Evolutionary conservation across 177 flowering plant species (phyloP), one percentile per base, ranked within the genome.

Genomic region (Telopea speciosissima): DNA sequence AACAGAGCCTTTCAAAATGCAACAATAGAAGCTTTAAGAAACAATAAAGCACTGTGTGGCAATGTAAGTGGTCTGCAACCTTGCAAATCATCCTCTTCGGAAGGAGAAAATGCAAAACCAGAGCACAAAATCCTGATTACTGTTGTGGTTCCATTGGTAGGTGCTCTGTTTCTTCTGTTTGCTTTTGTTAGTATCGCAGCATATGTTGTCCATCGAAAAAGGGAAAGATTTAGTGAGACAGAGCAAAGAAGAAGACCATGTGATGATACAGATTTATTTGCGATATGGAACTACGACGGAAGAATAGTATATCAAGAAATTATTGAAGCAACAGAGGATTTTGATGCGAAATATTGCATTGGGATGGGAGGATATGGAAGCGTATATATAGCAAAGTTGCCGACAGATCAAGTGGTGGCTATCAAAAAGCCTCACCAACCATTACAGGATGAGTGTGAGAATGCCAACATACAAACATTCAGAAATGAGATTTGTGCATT

Each of bases 41-140:
- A 42, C 19, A 70, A 75, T n/a, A 62, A 45, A 22, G 70, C 64
- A n/a, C 70, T 75, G 67, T 75, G 77, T 16, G 73, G 77, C 22
- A 70, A 66, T 45, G 24, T 44, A 26, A 66, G 24, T n/a, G 70
- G 69, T 19, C 19, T 70, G 44, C 21, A 19, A 3, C 56, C 70
- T 66, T 75, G 77, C 70, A 24, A 23, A 8, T 24, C 26, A 61
- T 61, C 40, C 4, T 4, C 1, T 0, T 1, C 5, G 7, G 24
- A 13, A 23, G 26, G 6, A 23, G 25, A 5, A 7, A 25, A 68
- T 68, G n/a, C 24, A 4, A 24, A 58, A 3, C 59, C 70, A 23
- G 13, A 5, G 12, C 45, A 26, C 4, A 74, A 61, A 5, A 13
- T 28, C 0, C 5, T 70, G 7, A 42, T 70, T 14, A 16, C 45